These are phyloP conservation scores for Solanum dulcamara DNA, from an alignment of 257 asterid species.

Conservation along the genomic window DNA sequence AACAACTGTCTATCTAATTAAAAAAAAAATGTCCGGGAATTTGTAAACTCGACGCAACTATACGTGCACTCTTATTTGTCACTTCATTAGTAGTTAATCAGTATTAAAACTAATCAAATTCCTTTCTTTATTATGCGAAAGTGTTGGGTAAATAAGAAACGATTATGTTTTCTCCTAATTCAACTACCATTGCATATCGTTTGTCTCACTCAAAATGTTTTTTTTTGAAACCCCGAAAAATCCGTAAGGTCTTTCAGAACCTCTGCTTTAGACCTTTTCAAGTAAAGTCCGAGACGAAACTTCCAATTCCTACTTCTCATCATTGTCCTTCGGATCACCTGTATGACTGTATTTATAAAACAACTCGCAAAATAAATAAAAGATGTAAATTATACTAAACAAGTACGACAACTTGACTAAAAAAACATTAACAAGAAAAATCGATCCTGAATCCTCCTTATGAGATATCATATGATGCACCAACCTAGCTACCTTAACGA, in stretches of 20 bases:
- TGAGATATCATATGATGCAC: background rate
- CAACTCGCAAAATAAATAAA: background rate
- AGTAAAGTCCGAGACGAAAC: too few relatives aligned
- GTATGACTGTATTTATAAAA: too few relatives aligned
- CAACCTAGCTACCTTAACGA: fast-evolving
- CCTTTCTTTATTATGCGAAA: background rate
- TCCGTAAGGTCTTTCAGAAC: too few relatives aligned
- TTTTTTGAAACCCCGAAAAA: too few relatives aligned
- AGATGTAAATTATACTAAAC: background rate
- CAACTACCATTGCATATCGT: background rate
- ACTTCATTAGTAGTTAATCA: background rate
- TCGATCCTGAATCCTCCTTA: background rate
- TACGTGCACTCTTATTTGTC: slow-evolving; percentile 5
- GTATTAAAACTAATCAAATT: background rate
- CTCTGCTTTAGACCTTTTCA: too few relatives aligned
- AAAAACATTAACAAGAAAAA: background rate
- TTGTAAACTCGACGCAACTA: background rate
- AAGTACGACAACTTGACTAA: background rate
- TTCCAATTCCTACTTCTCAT: too few relatives aligned
- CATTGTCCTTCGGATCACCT: too few relatives aligned
- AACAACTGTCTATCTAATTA: background rate
- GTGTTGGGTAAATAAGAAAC: background rate
- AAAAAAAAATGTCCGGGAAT: background rate
- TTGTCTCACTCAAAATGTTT: background rate
- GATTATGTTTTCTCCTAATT: background rate